Percentiles rank a stretch among this genome's conserved stretches.
phyloP scores from a whole-genome alignment of 805 yeast genomes.

The Lipomyces starkeyi region DNA sequence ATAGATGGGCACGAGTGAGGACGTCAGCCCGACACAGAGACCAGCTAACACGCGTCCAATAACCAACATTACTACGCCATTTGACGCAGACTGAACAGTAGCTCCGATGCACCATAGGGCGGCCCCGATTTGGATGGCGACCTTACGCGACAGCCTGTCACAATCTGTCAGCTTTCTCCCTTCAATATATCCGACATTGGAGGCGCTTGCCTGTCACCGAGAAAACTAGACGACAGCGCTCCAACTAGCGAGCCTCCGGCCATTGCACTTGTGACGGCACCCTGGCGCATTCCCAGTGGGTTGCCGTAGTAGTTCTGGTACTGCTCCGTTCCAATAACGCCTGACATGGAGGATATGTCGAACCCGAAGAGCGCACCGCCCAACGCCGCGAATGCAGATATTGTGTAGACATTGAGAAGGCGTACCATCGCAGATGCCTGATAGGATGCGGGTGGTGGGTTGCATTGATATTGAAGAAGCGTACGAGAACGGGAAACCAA shows the following conservation, averaged over 20 bases:
- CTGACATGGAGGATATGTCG: slow-evolving; percentile 71
- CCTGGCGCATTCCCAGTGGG: slow-evolving; percentile 62
- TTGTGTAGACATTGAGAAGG: slow-evolving; percentile 53
- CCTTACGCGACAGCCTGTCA: slow-evolving; percentile 32
- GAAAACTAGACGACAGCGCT: slow-evolving; percentile 54
- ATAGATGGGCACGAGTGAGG: slow-evolving; percentile 56
- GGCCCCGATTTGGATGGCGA: slow-evolving; percentile 35
- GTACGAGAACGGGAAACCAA: too few relatives aligned
- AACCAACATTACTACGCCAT: slow-evolving; percentile 46
- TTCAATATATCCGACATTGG: not conserved
- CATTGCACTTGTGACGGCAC: slow-evolving; percentile 66
- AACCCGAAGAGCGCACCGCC: slow-evolving; percentile 70
- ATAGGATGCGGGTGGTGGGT: not conserved
- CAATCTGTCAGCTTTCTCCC: not conserved
- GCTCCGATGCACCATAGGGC: slow-evolving; percentile 37
- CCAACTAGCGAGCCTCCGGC: slow-evolving; percentile 70
- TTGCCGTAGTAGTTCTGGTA: slow-evolving; percentile 55
- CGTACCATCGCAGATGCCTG: slow-evolving; percentile 45
- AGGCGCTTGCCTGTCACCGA: slow-evolving; percentile 50
- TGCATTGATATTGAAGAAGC: not conserved
- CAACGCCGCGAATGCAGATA: slow-evolving; percentile 58
- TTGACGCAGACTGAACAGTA: slow-evolving; percentile 45
- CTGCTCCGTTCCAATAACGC: slow-evolving; percentile 56
- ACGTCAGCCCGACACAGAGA: slow-evolving; percentile 61
- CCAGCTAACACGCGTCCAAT: slow-evolving; percentile 59